Evolutionary conservation across 2,329 filamentous ascomycete species (phyloP).

Genomic region (Diaporthe sp.): DNA sequence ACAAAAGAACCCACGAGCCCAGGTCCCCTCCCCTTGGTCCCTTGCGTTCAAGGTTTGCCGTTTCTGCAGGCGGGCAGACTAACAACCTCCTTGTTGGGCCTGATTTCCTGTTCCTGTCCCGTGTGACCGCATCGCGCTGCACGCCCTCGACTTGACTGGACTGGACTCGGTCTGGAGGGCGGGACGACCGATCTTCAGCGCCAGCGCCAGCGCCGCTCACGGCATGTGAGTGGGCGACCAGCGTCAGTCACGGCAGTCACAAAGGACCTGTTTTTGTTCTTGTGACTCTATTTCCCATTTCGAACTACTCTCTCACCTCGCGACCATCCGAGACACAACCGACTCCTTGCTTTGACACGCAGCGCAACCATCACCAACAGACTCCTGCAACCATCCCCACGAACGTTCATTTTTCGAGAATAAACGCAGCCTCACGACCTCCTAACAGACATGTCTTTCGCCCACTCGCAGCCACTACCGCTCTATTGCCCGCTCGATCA

Average conservation of each 20-base stretch:
- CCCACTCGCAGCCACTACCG: conserved; percentile 24
- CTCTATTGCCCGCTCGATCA: conserved; percentile 18
- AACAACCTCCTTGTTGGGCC: conserved; percentile 12
- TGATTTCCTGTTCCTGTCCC: conserved; percentile 20
- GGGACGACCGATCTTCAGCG: conserved; percentile 9
- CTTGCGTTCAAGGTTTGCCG: conserved; percentile 15
- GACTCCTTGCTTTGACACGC: neutral
- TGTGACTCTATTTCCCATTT: neutral
- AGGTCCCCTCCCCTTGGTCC: neutral
- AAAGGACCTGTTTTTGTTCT: neutral
- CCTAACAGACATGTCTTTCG: conserved; percentile 33
- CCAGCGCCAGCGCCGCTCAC: conserved; percentile 24
- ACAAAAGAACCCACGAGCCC: conserved; percentile 25
- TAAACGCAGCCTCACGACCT: neutral
- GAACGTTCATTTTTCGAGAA: conserved; percentile 1
- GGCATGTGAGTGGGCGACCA: conserved; percentile 24
- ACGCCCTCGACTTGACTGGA: conserved; percentile 8
- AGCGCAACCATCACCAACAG: conserved; percentile 1
- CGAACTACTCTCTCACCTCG: neutral
- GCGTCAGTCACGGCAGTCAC: neutral
- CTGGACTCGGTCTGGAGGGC: conserved; percentile 14
- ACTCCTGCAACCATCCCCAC: neutral
- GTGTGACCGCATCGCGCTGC: conserved; percentile 16
- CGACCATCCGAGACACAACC: conserved; percentile 7
- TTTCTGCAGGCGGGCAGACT: conserved; percentile 20